Base-by-base conservation (phyloP, 2,329 filamentous ascomycete genomes). In the Zasmidium angulare region DNA sequence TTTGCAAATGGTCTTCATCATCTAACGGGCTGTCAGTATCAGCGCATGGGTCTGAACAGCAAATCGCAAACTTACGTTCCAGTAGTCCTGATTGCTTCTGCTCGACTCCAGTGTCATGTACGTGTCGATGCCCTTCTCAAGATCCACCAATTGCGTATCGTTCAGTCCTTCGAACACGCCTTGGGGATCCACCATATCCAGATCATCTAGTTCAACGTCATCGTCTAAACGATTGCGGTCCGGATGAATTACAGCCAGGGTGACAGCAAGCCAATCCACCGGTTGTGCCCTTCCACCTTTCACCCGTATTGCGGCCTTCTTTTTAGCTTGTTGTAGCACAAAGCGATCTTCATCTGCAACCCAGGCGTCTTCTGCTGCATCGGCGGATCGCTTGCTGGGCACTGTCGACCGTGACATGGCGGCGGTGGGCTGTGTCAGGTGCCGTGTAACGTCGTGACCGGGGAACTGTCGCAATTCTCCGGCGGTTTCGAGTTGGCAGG, bases 331-430 rank as follows among this genome's bases (percentile, higher is more conserved):
- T 76, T 92, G 93, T 71, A 99, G 80, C 58, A 98, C 95, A 71
- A 99, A 99, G 65, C 89, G 88, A 78, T 99, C 95, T 75, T 99
- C 95, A 69, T 96, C 90, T 54, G 93, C 90, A 20, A 98, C 90
- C 82, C 95, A 99, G 21, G 79, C 78, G 58, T 77, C 78, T 67
- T 82, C 80, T 62, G 79, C 76, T 36, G 77, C 78, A 60, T 80
- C 78, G 19, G 75, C 76, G 14, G 61, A 55, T 46, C 78, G 77
- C 66, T 81, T 81, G 60, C 62, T 66, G 24, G 68, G 72, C 29
- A 78, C 68, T 3, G 71, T 75, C 7, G 75, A 74, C 54, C 64
- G 65, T 55, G 67, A 67, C 64, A 63, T 70, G 36, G 36, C 56
- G 54, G 46, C 47, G 43, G 24, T 29, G 29, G 26, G 11, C 36